A percentile compares a stretch with the other conserved stretches of the same genome.
These are phyloP conservation scores for Chytriomyces sp. DNA, from an alignment of 192 early-diverging fungal species.

Conservation along the genomic window DNA sequence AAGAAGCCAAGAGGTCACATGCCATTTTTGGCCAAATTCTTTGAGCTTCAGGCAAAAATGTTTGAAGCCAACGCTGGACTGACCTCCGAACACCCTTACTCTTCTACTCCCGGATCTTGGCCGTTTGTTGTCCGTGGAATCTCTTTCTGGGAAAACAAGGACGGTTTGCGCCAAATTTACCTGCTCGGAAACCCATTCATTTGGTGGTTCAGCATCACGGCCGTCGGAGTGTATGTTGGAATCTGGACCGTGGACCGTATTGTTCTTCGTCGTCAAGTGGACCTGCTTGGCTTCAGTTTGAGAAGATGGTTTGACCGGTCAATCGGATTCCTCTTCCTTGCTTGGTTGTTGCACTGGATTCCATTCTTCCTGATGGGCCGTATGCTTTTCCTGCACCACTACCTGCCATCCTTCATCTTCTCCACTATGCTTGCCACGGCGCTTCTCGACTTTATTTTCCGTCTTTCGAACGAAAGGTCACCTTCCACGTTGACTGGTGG, in stretches of 20 bases:
- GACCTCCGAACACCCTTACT: constrained; percentile 92
- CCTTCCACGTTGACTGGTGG: constrained; percentile 18
- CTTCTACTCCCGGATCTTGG: constrained; percentile 87
- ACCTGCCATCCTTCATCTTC: constrained; percentile 86
- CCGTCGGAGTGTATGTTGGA: constrained; percentile 65
- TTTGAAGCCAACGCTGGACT: constrained; percentile 87
- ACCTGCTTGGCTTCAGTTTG: constrained; percentile 58
- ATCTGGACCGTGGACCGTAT: constrained; percentile 74
- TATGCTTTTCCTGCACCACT: constrained; percentile 93
- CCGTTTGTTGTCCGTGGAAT: constrained; percentile 86
- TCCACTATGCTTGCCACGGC: constrained; percentile 76
- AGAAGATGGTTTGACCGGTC: constrained; percentile 61
- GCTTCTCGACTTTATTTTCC: constrained; percentile 74
- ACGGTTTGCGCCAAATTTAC: constrained; percentile 83
- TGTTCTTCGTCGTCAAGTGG: constrained; percentile 73
- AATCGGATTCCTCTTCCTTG: constrained; percentile 82
- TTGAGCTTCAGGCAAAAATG: constrained; percentile 90
- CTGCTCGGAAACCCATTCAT: constrained; percentile 87
- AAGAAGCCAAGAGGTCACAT: constrained; percentile 63
- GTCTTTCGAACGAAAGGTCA: constrained; percentile 26
- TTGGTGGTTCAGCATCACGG: constrained; percentile 75
- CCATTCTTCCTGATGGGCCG: constrained; percentile 95
- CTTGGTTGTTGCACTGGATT: constrained; percentile 85
- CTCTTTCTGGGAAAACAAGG: constrained; percentile 88
- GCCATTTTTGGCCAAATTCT: constrained; percentile 82